Evolutionary conservation across 768 basidiomycete species (phyloP).

Genomic region (Suillus brevipes): DNA sequence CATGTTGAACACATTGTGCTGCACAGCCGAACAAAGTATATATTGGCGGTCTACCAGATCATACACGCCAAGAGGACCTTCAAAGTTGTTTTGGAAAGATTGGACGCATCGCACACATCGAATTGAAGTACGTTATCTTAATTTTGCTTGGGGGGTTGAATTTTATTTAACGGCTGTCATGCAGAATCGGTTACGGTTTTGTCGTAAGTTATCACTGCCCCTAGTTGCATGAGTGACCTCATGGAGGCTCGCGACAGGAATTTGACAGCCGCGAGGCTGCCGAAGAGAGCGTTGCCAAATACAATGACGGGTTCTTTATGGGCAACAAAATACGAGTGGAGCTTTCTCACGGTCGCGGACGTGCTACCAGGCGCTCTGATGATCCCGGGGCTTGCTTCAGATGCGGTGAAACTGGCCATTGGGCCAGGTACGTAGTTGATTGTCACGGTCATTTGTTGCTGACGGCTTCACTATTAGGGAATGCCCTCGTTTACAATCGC

Average conservation of each 20-base stretch:
- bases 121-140: constrained; percentile 70
- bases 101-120: constrained; percentile 71
- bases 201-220: constrained; percentile 56
- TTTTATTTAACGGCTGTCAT: constrained; percentile 15
- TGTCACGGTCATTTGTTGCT: constrained; percentile 3
- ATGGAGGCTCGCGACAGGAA: constrained; percentile 51
- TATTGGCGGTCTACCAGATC: constrained; percentile 85
- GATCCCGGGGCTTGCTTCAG: constrained; percentile 89
- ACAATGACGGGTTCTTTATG: constrained; percentile 89
- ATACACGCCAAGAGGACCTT: constrained; percentile 82
- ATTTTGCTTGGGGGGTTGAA: constrained; percentile 16
- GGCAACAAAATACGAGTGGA: constrained; percentile 91
- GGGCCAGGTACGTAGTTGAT: constrained; percentile 67
- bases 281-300: constrained; percentile 84
- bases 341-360: constrained; percentile 79
- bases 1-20: constrained; percentile 66
- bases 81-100: constrained; percentile 87
- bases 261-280: constrained; percentile 80
- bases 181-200: constrained; percentile 84
- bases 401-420: constrained; percentile 83
- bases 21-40: constrained; percentile 92
- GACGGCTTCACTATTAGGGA: constrained; percentile 48
- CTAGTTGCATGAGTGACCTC: constrained; percentile 5
- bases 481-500: constrained; percentile 63
- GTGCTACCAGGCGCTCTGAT: constrained; percentile 77